These are phyloP conservation scores for Scheffersomyces quercinus DNA, from an alignment of 1,139 yeast species.

Conservation along the genomic window DNA sequence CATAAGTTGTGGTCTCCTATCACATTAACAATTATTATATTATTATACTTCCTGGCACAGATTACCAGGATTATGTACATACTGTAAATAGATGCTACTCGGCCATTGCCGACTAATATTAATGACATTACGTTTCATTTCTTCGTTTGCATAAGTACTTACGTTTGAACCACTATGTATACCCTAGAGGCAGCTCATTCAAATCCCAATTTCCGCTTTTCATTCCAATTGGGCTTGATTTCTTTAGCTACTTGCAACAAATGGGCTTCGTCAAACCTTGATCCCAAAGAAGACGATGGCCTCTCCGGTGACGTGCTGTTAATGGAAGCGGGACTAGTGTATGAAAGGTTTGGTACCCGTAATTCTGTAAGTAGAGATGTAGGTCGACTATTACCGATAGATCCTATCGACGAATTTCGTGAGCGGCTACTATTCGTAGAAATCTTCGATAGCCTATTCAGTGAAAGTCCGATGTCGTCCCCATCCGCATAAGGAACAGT, in stretches of 20 bases:
- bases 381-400: not conserved
- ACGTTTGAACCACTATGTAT: too few species aligned
- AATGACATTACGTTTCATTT: not conserved
- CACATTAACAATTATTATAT: not conserved
- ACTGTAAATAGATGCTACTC: not conserved
- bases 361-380: not conserved
- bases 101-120: not conserved
- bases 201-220: not conserved
- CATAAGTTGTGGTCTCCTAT: not conserved
- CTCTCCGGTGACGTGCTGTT: conserved; percentile 36
- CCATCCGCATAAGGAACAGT: too few species aligned
- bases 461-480: too few species aligned
- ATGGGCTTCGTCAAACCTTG: conserved; percentile 36
- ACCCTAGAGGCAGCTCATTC: too few species aligned
- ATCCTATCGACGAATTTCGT: conserved; percentile 1
- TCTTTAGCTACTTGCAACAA: conserved; percentile 26
- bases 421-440: not conserved
- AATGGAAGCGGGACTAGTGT: conserved; percentile 10
- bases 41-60: too few species aligned
- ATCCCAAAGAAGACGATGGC: conserved; percentile 36
- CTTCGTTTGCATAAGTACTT: not conserved
- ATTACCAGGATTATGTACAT: not conserved
- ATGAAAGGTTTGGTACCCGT: not conserved
- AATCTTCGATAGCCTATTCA: too few species aligned
- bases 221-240: conserved; percentile 31